phyloP scores from a whole-genome alignment of 345 rosid species.

The Luvunga scandens region DNA sequence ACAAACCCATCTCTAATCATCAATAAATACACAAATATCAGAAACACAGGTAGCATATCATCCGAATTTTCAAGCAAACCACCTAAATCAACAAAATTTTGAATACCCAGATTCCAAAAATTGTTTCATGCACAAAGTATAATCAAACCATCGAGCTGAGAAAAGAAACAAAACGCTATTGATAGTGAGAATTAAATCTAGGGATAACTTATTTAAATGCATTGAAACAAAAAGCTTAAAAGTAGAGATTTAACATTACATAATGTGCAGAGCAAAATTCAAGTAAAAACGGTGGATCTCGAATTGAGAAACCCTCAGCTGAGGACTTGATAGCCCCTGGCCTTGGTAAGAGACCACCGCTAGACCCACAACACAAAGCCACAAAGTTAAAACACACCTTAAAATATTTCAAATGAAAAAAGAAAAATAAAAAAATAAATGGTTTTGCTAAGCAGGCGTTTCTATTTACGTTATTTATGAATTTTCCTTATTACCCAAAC shows the following conservation, averaged over 20 bases:
- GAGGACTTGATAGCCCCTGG: background rate
- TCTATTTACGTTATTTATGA: too few species aligned
- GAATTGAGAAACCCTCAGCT: background rate
- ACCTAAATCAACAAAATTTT: background rate
- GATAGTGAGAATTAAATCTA: background rate
- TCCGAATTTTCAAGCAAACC: slow-evolving; percentile 2
- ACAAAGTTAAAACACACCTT: too few species aligned
- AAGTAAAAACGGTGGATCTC: background rate
- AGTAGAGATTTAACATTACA: background rate
- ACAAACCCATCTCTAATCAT: background rate
- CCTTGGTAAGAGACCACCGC: background rate
- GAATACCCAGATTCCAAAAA: slow-evolving; percentile 1
- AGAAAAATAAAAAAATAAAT: too few species aligned
- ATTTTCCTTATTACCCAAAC: too few species aligned
- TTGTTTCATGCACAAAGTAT: background rate
- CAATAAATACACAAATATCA: background rate
- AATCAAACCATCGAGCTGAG: background rate
- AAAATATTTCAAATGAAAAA: too few species aligned
- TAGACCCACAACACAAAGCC: background rate
- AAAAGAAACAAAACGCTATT: background rate
- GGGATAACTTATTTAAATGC: background rate
- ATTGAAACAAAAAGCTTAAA: background rate
- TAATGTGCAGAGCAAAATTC: background rate
- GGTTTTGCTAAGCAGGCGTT: too few species aligned
- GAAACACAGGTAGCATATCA: background rate